phyloP scores from a whole-genome alignment of 192 early-diverging fungal genomes.

The Coemansia sp. region DNA sequence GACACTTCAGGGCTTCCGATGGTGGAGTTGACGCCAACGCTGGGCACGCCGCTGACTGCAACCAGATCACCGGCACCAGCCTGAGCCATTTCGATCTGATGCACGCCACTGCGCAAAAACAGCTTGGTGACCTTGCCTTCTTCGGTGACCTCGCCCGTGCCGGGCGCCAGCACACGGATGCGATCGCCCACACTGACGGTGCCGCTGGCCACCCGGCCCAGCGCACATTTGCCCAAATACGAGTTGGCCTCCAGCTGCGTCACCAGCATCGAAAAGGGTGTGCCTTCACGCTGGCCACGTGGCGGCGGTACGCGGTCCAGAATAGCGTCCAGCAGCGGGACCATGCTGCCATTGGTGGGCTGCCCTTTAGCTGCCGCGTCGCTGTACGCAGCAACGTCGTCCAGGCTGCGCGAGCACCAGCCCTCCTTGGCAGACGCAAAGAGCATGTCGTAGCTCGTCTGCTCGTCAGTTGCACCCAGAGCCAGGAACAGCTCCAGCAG shows the following conservation, averaged over 20 bases:
- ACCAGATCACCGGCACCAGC: constrained; percentile 85
- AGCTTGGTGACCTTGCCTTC: constrained; percentile 74
- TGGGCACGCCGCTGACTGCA: constrained; percentile 71
- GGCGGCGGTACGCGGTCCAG: constrained; percentile 68
- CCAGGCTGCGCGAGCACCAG: constrained; percentile 65
- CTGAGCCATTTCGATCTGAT: constrained; percentile 66
- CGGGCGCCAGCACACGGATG: constrained; percentile 70
- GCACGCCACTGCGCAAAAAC: constrained; percentile 69
- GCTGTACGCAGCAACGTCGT: constrained; percentile 18
- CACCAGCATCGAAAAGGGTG: constrained; percentile 78
- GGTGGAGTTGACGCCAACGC: constrained; percentile 77
- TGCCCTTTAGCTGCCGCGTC: constrained; percentile 9
- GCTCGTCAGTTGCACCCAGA: constrained; percentile 74
- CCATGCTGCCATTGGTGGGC: constrained; percentile 52
- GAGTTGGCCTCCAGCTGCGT: constrained; percentile 82
- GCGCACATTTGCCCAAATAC: constrained; percentile 79
- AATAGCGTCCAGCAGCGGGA: constrained; percentile 73
- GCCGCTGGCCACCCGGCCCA: constrained; percentile 74
- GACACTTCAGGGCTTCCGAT: constrained; percentile 59
- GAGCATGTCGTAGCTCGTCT: constrained; percentile 73
- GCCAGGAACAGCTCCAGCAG: constrained; percentile 78
- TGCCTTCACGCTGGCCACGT: constrained; percentile 56
- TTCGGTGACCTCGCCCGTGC: constrained; percentile 60
- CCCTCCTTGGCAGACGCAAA: constrained; percentile 83
- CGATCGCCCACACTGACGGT: constrained; percentile 68